phyloP scores from a whole-genome alignment of 306 rosid species.

The Calophaca sinica region DNA sequence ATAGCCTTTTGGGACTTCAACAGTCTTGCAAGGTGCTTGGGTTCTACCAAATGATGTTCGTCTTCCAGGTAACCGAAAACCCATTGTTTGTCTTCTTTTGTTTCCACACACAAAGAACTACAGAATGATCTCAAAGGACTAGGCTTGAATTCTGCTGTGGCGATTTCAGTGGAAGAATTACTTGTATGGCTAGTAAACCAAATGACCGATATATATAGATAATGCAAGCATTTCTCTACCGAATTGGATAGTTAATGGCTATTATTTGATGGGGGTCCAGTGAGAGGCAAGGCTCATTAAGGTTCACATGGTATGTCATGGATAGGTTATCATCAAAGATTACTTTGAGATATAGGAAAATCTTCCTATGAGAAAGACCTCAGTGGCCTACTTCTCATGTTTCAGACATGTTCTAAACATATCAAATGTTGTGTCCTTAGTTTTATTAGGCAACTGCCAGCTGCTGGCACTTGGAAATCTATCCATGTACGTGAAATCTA shows the following conservation, averaged over 20 bases:
- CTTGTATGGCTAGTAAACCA: background rate
- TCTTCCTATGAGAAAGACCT: background rate
- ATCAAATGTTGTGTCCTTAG: background rate
- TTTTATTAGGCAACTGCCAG: too few species aligned
- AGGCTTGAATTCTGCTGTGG: background rate
- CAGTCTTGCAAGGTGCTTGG: slow-evolving; percentile 9
- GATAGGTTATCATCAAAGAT: background rate
- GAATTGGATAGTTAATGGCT: slow-evolving; percentile 7
- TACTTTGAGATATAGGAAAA: background rate
- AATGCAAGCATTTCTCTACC: background rate
- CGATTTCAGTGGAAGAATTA: background rate
- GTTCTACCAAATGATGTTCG: background rate
- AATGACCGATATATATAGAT: slow-evolving; percentile 4
- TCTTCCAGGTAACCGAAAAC: too few species aligned
- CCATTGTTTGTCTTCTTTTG: too few species aligned
- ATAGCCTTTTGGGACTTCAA: slow-evolving; percentile 45
- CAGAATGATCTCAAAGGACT: too few species aligned
- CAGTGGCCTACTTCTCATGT: background rate
- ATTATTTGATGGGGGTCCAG: background rate
- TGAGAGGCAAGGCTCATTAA: background rate
- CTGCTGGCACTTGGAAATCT: background rate
- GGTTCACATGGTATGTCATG: background rate
- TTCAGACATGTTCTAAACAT: slow-evolving; percentile 18
- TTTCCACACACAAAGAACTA: too few species aligned
- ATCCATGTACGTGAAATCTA: too few species aligned